Evolutionary conservation across 1,284 basidiomycete species (phyloP).

Genomic region (Fomitiporia mediterranea): DNA sequence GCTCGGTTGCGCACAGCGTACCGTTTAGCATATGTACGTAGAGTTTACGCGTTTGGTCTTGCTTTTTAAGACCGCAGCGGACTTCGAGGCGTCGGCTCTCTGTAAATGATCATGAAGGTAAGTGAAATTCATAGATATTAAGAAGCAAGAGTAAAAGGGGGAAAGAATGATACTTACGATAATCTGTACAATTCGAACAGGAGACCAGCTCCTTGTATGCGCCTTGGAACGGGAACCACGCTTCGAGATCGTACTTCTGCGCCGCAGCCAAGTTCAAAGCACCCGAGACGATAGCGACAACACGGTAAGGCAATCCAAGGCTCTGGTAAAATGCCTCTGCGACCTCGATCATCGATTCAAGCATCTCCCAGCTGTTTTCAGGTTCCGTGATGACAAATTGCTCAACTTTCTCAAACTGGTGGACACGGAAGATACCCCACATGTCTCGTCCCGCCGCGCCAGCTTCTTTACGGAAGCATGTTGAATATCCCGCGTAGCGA

Average conservation of each 20-base stretch:
- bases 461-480: constrained; percentile 99
- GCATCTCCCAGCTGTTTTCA: constrained; percentile 90
- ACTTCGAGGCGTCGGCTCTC: constrained; percentile 90
- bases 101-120: too few relatives aligned
- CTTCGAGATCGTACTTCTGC: constrained; percentile 97
- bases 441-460: constrained; percentile 96
- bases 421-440: constrained; percentile 99
- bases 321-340: constrained; percentile 96
- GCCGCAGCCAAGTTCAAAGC: constrained; percentile 95
- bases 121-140: constrained; percentile 16
- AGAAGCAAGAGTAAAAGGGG: constrained; percentile 1
- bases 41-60: constrained; percentile 81
- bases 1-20: constrained; percentile 94
- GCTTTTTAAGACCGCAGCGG: constrained; percentile 82
- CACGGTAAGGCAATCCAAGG: constrained; percentile 84
- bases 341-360: constrained; percentile 87
- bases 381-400: constrained; percentile 96
- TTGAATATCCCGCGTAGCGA: constrained; percentile 80
- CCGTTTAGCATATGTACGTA: constrained; percentile 99
- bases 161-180: constrained; percentile 57
- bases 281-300: constrained; percentile 95
- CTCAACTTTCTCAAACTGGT: constrained; percentile 99
- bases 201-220: constrained; percentile 94
- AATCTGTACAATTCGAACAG: constrained; percentile 92
- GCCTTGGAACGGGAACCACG: constrained; percentile 99